Evolutionary conservation across 2,329 filamentous ascomycete species (phyloP).

Genomic region (Kalaharituber pfeilii): DNA sequence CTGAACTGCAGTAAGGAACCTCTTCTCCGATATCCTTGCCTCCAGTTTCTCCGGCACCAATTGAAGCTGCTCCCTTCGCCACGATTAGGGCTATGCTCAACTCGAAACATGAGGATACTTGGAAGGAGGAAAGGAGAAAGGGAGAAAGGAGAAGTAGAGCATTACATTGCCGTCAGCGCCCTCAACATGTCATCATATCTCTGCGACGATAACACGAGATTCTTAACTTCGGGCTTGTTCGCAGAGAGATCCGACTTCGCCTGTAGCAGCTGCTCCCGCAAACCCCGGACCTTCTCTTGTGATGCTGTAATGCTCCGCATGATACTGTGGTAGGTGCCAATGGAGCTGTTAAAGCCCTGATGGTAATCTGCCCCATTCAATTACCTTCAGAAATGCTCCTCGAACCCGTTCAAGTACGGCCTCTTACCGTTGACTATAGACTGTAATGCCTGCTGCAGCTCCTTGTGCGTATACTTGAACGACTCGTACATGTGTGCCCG

Average conservation of each 20-base stretch:
- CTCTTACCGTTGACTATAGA: conserved; percentile 61
- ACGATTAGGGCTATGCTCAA: neutral
- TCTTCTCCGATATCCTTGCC: conserved; percentile 86
- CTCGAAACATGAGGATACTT: neutral
- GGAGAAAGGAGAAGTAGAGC: too few species aligned
- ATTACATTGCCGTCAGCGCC: conserved; percentile 52
- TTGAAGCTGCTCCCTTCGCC: conserved; percentile 55
- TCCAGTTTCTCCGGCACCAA: conserved; percentile 83
- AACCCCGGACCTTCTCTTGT: conserved; percentile 62
- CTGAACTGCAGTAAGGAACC: conserved; percentile 82
- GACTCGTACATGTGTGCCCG: conserved; percentile 73
- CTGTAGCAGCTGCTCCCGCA: conserved; percentile 67
- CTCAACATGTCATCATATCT: conserved; percentile 81
- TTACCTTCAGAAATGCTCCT: conserved; percentile 10
- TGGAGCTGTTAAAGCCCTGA: conserved; percentile 97
- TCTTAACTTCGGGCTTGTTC: conserved; percentile 79
- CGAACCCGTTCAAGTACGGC: neutral
- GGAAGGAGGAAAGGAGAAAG: neutral
- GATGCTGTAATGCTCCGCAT: conserved; percentile 81
- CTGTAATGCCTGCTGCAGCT: conserved; percentile 84
- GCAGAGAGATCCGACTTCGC: conserved; percentile 68
- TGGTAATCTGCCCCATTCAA: conserved; percentile 58
- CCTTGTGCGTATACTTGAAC: conserved; percentile 67
- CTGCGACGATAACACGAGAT: conserved; percentile 70
- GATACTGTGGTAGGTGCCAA: conserved; percentile 97